Evolutionary conservation across 495 filamentous ascomycete genomes (phyloP), one percentile per base, ranked within the genome.

Genomic region (Mycothermus thermophilus): DNA sequence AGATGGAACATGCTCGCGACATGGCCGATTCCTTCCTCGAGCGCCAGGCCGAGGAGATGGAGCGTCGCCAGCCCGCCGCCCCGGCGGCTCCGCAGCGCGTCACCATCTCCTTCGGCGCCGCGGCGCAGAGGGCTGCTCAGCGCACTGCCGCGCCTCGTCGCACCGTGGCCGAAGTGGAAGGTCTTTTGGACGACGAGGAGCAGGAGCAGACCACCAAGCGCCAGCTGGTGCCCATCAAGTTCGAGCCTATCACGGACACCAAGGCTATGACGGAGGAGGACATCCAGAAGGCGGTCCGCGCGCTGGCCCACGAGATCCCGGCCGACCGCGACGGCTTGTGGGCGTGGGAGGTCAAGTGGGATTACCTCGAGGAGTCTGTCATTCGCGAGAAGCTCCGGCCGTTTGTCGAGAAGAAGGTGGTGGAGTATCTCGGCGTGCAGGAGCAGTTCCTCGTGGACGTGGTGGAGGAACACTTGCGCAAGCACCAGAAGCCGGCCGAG

Each of bases 391-490:
- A 95, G 57, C 71, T 99, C 49, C 77, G 79, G 52, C 85, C 87
- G 10, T 96, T 94, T 57, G 84, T 95, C 33, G 88, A 93, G 66
- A 93, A 93, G 72, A 96, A 94, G 69, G 82, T 96, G 36, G 76
- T 96, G 38, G 92, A 96, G 54, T 92, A 85, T 50, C 66, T 99
- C 26, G 90, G 90, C 35, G 83, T 99, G 35, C 86, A 95, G 58
- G 90, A 99, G 61, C 83, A 94, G 60, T 78, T 93, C 62, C 63
- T 96, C 33, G 83, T 99, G 20, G 85, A 94, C 50, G 77, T 92
- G 41, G 86, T 95, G 30, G 77, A 93, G 47, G 80, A 83, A 41
- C 81, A 90, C 61, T 63, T 99, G 33, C 71, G 79, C 32, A 82
- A 80, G 48, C 75, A 79, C 47, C 77, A 74, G 12, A 67, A 66